These are phyloP conservation scores for Vanilla planifolia DNA, from an alignment of 106 monocot species.

Conservation along the genomic window DNA sequence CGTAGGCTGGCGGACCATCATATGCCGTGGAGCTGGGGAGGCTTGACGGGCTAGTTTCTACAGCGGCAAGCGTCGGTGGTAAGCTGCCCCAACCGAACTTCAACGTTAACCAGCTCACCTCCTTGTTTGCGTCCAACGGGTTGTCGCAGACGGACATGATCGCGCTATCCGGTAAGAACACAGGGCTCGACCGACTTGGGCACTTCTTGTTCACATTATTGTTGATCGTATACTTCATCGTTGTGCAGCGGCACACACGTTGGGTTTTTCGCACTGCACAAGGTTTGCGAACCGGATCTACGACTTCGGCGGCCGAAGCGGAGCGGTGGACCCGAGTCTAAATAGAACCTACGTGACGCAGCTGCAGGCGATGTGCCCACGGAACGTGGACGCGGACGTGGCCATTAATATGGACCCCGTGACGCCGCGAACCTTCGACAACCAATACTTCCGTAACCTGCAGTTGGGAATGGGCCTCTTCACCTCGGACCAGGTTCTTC, in stretches of 20 bases:
- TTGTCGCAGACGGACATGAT: conserved; percentile 66
- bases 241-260: conserved; percentile 16
- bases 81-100: conserved; percentile 59
- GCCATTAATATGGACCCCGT: conserved; percentile 33
- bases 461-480: conserved; percentile 26
- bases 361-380: conserved; percentile 17
- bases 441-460: conserved; percentile 33
- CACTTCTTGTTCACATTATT: too few relatives aligned
- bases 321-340: conserved; percentile 15
- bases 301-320: background rate
- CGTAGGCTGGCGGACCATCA: conserved; percentile 67
- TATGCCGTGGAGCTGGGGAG: conserved; percentile 75
- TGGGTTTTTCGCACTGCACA: conserved; percentile 30
- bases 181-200: background rate
- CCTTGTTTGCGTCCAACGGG: conserved; percentile 40
- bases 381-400: conserved; percentile 3
- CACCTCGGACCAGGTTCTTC: conserved; percentile 31
- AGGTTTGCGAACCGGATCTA: conserved; percentile 12
- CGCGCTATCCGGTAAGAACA: conserved; percentile 60
- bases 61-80: conserved; percentile 57
- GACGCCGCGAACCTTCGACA: conserved; percentile 46
- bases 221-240: too few relatives aligned
- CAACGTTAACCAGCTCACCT: conserved; percentile 51
- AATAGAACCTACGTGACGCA: conserved; percentile 38
- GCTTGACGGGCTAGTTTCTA: conserved; percentile 63